These are phyloP conservation scores for Dothideomycetes sp. DNA, from an alignment of 2,329 filamentous ascomycete genomes.

Conservation along the genomic window DNA sequence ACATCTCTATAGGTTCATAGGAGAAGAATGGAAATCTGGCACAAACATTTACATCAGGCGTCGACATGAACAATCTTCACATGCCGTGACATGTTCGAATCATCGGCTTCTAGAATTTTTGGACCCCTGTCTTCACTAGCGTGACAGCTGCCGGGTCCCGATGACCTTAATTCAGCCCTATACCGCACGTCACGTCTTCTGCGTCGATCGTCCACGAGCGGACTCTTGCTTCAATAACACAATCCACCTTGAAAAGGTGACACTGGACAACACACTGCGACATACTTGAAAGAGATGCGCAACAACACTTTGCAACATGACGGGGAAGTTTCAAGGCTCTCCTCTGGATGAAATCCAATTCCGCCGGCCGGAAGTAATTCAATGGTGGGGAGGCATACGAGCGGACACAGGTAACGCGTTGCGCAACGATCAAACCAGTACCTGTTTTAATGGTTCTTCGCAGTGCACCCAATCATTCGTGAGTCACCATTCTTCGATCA, in stretches of 20 bases:
- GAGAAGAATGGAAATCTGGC: too few relatives aligned
- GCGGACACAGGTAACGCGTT: slow-evolving; percentile 8
- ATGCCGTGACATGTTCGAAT: too few relatives aligned
- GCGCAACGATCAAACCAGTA: neutral
- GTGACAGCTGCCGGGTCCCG: neutral
- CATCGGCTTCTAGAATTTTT: too few relatives aligned
- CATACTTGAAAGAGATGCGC: neutral
- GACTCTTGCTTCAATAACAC: too few relatives aligned
- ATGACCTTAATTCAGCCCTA: neutral
- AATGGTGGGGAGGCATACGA: slow-evolving; percentile 10
- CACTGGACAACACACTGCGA: too few relatives aligned
- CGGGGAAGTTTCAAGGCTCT: slow-evolving; percentile 1
- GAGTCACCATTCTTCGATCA: slow-evolving; percentile 53
- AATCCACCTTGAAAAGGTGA: too few relatives aligned
- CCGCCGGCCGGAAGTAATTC: slow-evolving; percentile 7
- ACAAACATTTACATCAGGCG: too few relatives aligned
- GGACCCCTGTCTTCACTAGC: too few relatives aligned
- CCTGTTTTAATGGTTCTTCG: neutral
- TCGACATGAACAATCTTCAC: too few relatives aligned
- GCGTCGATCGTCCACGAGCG: too few relatives aligned
- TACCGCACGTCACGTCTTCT: neutral
- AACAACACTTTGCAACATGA: neutral
- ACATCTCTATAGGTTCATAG: too few relatives aligned
- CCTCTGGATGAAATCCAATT: slow-evolving; percentile 12
- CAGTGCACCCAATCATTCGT: slow-evolving; percentile 49